Evolutionary conservation across 345 rosid species (phyloP), one percentile per base, ranked within the genome.

Genomic region (Ceriops zippeliana): DNA sequence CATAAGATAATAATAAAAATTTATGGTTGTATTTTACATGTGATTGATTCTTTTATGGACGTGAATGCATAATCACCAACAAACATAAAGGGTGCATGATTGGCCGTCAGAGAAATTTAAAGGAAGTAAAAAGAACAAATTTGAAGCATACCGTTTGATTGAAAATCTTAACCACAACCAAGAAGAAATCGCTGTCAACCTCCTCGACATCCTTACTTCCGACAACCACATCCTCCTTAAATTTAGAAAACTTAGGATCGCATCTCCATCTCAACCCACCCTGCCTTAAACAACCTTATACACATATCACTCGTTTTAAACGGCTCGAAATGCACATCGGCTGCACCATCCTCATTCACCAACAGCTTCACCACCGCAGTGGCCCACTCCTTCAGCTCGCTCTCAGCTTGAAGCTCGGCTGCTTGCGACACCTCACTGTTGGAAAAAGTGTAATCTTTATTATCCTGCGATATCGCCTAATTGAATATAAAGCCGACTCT

Each of bases 241-340:
- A 85, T 80, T 62, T 91, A 2, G 99, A 91, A 61, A 95, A 77
- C 84, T 95, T 95, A 0, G 96, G 97, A 80, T 91, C 97, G 26
- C 26, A 24, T 24, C 26, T 24, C 26, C 26, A 24, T 24, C 74
- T 83, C 96, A 17, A 93, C 86, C 97, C 96, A 89, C 10, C 84
- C 90, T 68, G 91, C 98, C 82, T 74, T 89, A 53, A 84, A 89
- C 82, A 93, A 58, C 86, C 86, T 84, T 67, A 91, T 79, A 52
- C 96, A 95, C 83, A 88, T 83, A 78, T 91, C 97, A 76, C 96
- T 95, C 93, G 91, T 86, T 82, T 91, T 92, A 78, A 95, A 95
- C 42, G 96, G 90, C 84, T 95, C 96, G 11, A 95, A 95, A 60
- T 95, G 97, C 58, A 7, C 93, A 24, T 24, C 26, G 26, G 26